Percentiles rank a stretch among this genome's conserved stretches.
These are phyloP conservation scores for Colletotrichum somersetense DNA, from an alignment of 2,329 filamentous ascomycete genomes.

Conservation along the genomic window DNA sequence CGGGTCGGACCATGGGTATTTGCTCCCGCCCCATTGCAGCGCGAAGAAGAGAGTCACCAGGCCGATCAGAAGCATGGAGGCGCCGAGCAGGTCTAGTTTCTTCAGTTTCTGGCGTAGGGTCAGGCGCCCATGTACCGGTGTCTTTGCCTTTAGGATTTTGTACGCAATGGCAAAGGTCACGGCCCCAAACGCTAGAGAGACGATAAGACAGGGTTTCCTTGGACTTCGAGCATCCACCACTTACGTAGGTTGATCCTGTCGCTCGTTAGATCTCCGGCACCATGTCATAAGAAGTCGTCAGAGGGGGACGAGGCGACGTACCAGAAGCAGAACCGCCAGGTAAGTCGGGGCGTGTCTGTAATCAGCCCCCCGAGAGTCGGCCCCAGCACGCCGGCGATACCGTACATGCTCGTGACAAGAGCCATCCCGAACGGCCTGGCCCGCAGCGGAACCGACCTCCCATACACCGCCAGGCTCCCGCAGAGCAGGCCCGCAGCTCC, in stretches of 20 bases:
- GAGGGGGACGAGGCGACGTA: not conserved
- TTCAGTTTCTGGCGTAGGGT: not conserved
- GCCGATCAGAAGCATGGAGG: not conserved
- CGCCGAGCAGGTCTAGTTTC: not conserved
- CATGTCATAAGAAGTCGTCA: too few relatives aligned
- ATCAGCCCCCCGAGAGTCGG: conserved; percentile 5
- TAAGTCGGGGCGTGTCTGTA: conserved; percentile 1
- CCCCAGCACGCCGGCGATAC: not conserved
- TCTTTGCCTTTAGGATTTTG: conserved; percentile 1
- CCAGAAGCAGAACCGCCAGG: conserved; percentile 12
- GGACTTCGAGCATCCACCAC: not conserved
- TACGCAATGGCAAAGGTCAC: not conserved
- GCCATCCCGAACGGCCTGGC: not conserved
- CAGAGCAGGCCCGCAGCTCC: not conserved
- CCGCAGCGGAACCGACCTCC: conserved; percentile 1
- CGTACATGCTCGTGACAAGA: conserved; percentile 5
- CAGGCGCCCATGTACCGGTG: not conserved
- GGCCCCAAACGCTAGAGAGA: not conserved
- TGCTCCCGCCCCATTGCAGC: conserved; percentile 11
- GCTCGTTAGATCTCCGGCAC: not conserved
- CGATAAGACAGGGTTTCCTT: not conserved
- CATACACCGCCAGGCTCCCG: not conserved
- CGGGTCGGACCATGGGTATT: not conserved
- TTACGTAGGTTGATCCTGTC: conserved; percentile 14
- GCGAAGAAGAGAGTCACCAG: conserved; percentile 1